A percentile compares a stretch with the other conserved stretches of the same genome.
Conservation (phyloP, 2,329 filamentous ascomycete genomes). For the Sphaceloma murrayae region DNA sequence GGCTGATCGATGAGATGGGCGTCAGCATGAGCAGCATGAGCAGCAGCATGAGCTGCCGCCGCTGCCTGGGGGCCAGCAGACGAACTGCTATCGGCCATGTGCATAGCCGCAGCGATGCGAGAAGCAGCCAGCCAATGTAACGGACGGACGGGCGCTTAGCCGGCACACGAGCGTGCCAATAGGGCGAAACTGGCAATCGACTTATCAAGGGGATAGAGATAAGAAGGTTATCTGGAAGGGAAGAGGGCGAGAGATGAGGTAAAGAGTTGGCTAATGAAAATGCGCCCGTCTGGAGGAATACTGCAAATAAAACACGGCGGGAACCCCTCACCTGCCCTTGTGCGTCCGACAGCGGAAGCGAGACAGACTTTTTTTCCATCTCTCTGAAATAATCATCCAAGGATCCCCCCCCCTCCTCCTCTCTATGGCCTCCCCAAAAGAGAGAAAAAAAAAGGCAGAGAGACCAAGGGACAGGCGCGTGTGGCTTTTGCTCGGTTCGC, state of each 20-base stretch:
- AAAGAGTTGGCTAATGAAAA: conserved; percentile 42
- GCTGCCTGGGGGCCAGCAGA: conserved; percentile 27
- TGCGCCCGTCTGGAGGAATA: conserved; percentile 18
- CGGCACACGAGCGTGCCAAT: conserved; percentile 18
- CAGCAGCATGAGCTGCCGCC: no score
- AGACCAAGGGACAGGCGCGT: no score
- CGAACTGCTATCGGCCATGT: conserved; percentile 40
- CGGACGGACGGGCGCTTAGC: conserved; percentile 19
- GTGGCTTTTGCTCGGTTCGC: no score
- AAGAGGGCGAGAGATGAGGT: conserved; percentile 36
- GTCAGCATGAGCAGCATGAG: no score
- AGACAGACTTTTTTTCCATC: background rate
- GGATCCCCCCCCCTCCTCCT: no score
- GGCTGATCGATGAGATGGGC: background rate
- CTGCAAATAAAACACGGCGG: conserved; percentile 19
- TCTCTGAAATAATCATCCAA: no score
- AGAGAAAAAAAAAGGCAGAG: no score
- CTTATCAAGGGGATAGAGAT: conserved; percentile 21
- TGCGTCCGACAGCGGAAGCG: conserved; percentile 10
- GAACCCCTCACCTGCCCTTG: conserved; percentile 5
- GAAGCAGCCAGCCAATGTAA: conserved; percentile 23
- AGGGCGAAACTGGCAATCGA: conserved; percentile 25
- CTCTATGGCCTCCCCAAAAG: no score
- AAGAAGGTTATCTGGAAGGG: conserved; percentile 21
- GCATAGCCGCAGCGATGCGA: conserved; percentile 31